These are phyloP conservation scores for Leishmania amazonensis DNA, from an alignment of 208 protist species.

Conservation along the genomic window DNA sequence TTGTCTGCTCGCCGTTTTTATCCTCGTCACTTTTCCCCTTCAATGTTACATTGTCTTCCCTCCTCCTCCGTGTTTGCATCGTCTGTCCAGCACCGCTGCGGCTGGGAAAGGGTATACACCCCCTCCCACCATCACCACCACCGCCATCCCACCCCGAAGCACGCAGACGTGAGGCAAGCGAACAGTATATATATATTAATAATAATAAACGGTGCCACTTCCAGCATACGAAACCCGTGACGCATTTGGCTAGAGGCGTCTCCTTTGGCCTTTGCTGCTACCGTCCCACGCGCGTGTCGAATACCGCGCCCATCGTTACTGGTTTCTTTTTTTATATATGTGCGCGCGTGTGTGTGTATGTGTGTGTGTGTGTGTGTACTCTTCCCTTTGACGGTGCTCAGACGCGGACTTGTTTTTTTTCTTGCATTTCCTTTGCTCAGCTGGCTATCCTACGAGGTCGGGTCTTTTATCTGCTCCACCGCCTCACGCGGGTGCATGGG, in stretches of 20 bases:
- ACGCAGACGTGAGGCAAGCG: too few species aligned
- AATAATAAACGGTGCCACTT: background rate
- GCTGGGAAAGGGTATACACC: background rate
- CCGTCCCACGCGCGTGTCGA: too few species aligned
- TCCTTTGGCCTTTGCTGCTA: too few species aligned
- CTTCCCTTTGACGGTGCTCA: background rate
- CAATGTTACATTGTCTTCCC: background rate
- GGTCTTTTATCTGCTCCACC: background rate
- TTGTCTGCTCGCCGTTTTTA: too few species aligned
- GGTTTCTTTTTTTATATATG: background rate
- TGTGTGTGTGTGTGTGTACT: background rate
- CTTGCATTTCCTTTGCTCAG: background rate
- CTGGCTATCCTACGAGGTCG: background rate
- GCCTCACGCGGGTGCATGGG: too few species aligned
- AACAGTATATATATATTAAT: too few species aligned
- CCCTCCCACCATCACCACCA: too few species aligned
- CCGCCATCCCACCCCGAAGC: too few species aligned
- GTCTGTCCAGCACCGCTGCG: background rate
- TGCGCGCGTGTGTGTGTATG: background rate
- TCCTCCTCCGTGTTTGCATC: background rate
- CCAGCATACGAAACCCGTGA: background rate
- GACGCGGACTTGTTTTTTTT: background rate
- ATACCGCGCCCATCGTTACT: background rate
- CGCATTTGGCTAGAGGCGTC: too few species aligned
- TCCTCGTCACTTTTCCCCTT: background rate